Conservation (phyloP, 768 basidiomycete species). For the Termitomyces sp. region DNA sequence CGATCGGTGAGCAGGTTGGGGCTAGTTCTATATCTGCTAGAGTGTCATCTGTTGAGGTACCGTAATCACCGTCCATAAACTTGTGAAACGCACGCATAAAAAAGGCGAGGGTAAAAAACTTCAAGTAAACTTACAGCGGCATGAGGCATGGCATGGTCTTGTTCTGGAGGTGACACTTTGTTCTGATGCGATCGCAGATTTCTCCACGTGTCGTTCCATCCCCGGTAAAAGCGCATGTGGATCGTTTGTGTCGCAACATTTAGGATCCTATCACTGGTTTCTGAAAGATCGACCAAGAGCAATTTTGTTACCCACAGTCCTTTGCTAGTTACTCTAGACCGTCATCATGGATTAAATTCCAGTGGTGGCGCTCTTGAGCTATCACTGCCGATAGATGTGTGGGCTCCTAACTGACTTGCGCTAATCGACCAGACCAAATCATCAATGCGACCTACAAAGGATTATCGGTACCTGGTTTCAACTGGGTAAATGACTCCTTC, state of each 20-base stretch:
- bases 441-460: neutral
- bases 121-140: conserved; percentile 10
- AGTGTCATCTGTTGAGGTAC: neutral
- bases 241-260: conserved; percentile 1
- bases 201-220: conserved; percentile 7
- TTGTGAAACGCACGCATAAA: conserved; percentile 6
- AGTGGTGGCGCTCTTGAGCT: neutral
- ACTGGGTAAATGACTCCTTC: neutral
- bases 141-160: conserved; percentile 13
- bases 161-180: conserved; percentile 5
- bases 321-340: neutral
- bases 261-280: neutral
- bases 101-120: neutral
- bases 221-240: neutral
- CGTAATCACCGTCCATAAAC: neutral
- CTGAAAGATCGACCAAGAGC: neutral
- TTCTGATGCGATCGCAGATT: conserved; percentile 9
- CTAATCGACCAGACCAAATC: neutral
- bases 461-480: neutral
- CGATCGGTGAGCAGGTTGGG: neutral
- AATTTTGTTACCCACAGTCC: neutral
- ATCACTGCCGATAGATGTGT: neutral
- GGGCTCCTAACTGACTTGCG: neutral
- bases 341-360: neutral
- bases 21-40: neutral